phyloP scores from a whole-genome alignment of 108 stramenopile species.

The Conticribra guillardii region DNA sequence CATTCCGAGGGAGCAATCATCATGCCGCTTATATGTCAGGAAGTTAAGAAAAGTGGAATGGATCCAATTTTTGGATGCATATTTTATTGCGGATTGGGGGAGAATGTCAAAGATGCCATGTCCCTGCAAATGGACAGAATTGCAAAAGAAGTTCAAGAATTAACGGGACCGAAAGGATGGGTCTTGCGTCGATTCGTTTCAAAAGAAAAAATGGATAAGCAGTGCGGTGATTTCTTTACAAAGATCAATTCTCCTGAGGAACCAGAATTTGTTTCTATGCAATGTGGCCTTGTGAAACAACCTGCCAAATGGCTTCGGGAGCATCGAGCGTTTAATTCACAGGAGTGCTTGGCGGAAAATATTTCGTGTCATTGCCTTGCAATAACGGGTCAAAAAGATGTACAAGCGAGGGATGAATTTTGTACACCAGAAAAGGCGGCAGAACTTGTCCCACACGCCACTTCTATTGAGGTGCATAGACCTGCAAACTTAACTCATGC shows the following conservation, averaged over 20 bases:
- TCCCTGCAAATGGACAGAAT: conserved; percentile 11
- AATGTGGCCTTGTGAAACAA: conserved; percentile 29
- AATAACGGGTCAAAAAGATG: conserved; percentile 39
- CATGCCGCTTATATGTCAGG: conserved; percentile 28
- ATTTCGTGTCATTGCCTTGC: conserved; percentile 42
- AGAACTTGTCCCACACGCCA: conserved; percentile 19
- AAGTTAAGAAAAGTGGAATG: conserved; percentile 14
- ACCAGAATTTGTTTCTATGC: conserved; percentile 34
- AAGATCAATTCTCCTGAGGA: conserved; percentile 28
- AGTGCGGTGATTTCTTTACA: conserved; percentile 8
- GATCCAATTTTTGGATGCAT: conserved; percentile 33
- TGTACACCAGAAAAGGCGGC: conserved; percentile 19
- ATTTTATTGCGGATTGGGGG: conserved; percentile 37
- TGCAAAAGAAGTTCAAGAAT: conserved; percentile 13
- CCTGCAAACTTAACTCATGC: conserved; percentile 42
- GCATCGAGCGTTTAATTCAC: conserved; percentile 20
- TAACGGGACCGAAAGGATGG: conserved; percentile 24
- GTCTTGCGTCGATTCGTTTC: conserved; percentile 10
- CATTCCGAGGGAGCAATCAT: conserved; percentile 44
- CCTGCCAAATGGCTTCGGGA: conserved; percentile 41
- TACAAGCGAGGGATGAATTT: conserved; percentile 26
- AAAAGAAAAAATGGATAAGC: conserved; percentile 28
- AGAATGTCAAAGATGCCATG: conserved; percentile 27
- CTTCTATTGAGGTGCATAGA: conserved; percentile 30
- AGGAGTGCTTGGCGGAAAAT: conserved; percentile 9